Evolutionary conservation across 2,329 filamentous ascomycete species (phyloP).

Genomic region (Aureobasidium sp.): DNA sequence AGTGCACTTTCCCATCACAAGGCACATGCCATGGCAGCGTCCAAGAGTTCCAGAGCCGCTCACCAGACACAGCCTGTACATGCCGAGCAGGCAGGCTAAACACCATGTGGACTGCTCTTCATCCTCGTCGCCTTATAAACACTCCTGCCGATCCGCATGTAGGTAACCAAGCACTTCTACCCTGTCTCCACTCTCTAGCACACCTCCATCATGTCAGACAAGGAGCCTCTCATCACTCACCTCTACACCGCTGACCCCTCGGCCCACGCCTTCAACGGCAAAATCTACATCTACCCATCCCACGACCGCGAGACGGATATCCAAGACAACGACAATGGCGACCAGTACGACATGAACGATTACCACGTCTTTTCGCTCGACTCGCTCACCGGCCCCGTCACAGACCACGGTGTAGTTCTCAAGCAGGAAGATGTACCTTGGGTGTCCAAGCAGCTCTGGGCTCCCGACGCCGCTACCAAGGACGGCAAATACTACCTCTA

Average conservation of each 20-base stretch:
- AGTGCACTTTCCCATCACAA: neutral
- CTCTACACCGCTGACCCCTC: slow-evolving; percentile 75
- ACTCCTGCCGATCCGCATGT: neutral
- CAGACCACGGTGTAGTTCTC: slow-evolving; percentile 65
- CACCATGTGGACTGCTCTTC: neutral
- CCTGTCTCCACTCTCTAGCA: neutral
- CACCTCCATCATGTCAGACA: slow-evolving; percentile 8
- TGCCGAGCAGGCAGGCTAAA: neutral
- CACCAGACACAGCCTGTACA: neutral
- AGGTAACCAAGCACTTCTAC: neutral
- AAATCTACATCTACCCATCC: slow-evolving; percentile 71
- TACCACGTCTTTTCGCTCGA: slow-evolving; percentile 69
- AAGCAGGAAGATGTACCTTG: slow-evolving; percentile 60
- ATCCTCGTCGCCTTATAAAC: slow-evolving; percentile 6
- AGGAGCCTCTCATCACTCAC: slow-evolving; percentile 53
- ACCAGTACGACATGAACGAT: slow-evolving; percentile 78
- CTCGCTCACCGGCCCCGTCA: slow-evolving; percentile 50
- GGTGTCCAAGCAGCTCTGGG: slow-evolving; percentile 74
- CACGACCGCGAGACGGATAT: slow-evolving; percentile 71
- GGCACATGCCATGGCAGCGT: neutral
- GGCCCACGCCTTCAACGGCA: slow-evolving; percentile 69
- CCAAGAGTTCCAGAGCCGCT: neutral
- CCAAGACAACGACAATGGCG: slow-evolving; percentile 72
- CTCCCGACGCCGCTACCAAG: slow-evolving; percentile 63
- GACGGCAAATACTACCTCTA: slow-evolving; percentile 67